Percentiles rank a stretch among this genome's conserved stretches.
Conservation (phyloP, 2,329 filamentous ascomycete genomes). For the Ramichloridium luteum region DNA sequence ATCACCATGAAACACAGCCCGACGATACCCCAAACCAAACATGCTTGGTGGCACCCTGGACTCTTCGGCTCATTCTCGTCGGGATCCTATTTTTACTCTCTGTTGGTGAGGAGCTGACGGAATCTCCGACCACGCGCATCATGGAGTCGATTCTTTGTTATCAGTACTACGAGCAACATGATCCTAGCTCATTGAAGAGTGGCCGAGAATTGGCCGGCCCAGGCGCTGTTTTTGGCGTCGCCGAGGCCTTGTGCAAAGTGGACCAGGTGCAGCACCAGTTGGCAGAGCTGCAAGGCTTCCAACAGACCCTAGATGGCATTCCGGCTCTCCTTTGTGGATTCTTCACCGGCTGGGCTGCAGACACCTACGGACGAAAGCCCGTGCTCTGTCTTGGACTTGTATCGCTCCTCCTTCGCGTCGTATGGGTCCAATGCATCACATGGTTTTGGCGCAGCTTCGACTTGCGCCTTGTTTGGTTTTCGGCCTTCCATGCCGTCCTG, state of each 20-base stretch:
- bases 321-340: slow-evolving; percentile 26
- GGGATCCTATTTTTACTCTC: no score
- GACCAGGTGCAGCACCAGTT: slow-evolving; percentile 39
- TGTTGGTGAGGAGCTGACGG: no score
- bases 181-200: slow-evolving; percentile 20
- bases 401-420: slow-evolving; percentile 13
- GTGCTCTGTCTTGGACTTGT: slow-evolving; percentile 19
- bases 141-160: slow-evolving; percentile 45
- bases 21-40: no score
- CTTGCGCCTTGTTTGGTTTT: slow-evolving; percentile 21
- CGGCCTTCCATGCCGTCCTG: slow-evolving; percentile 20
- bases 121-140: no score
- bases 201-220: slow-evolving; percentile 18
- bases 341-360: slow-evolving; percentile 26
- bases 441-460: slow-evolving; percentile 26
- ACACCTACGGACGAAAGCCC: slow-evolving; percentile 24
- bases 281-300: slow-evolving; percentile 41
- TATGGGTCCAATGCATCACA: slow-evolving; percentile 23
- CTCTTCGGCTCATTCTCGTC: no score
- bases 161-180: slow-evolving; percentile 33
- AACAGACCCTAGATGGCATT: slow-evolving; percentile 38
- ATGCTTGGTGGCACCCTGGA: no score
- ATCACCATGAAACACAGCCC: no score
- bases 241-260: slow-evolving; percentile 38
- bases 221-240: slow-evolving; percentile 22